Evolutionary conservation across 1,284 basidiomycete species (phyloP).

Genomic region (Cutaneotrichosporon cavernicola): DNA sequence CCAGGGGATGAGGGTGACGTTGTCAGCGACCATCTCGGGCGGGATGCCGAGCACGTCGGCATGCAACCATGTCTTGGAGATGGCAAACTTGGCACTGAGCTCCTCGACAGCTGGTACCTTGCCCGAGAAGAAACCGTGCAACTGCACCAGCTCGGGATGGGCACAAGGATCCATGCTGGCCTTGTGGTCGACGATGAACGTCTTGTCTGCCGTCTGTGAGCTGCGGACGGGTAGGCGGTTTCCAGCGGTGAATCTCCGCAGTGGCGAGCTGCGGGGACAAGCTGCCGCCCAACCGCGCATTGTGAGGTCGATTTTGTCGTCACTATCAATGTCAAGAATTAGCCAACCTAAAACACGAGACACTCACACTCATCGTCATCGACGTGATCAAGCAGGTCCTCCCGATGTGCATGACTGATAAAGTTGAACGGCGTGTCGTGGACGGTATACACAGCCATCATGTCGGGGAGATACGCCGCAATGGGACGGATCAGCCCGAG

Average conservation of each 20-base stretch:
- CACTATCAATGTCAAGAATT: slow-evolving; percentile 28
- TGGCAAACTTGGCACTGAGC: slow-evolving; percentile 44
- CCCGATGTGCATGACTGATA: slow-evolving; percentile 55
- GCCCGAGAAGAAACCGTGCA: slow-evolving; percentile 43
- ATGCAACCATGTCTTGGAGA: slow-evolving; percentile 48
- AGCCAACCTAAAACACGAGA: background rate
- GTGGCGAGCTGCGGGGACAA: slow-evolving; percentile 24
- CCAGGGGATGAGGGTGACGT: slow-evolving; percentile 36
- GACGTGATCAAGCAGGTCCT: slow-evolving; percentile 54
- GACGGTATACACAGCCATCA: slow-evolving; percentile 41
- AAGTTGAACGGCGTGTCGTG: slow-evolving; percentile 56
- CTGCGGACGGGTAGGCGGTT: background rate
- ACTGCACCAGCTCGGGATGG: slow-evolving; percentile 38
- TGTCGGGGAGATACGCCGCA: slow-evolving; percentile 42
- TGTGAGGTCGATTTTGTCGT: slow-evolving; percentile 35
- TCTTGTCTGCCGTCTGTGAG: slow-evolving; percentile 26
- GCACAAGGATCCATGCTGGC: slow-evolving; percentile 43
- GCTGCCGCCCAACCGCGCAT: slow-evolving; percentile 33
- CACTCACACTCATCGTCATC: slow-evolving; percentile 47
- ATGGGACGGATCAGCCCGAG: slow-evolving; percentile 39
- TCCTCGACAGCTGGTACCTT: slow-evolving; percentile 29
- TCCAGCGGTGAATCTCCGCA: background rate
- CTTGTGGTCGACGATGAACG: slow-evolving; percentile 42
- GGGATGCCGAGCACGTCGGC: slow-evolving; percentile 50
- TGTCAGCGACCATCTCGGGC: slow-evolving; percentile 42